A percentile compares a stretch with the other conserved stretches of the same genome.
phyloP scores from a whole-genome alignment of 495 filamentous ascomycete genomes.

The Tuber magnatum region DNA sequence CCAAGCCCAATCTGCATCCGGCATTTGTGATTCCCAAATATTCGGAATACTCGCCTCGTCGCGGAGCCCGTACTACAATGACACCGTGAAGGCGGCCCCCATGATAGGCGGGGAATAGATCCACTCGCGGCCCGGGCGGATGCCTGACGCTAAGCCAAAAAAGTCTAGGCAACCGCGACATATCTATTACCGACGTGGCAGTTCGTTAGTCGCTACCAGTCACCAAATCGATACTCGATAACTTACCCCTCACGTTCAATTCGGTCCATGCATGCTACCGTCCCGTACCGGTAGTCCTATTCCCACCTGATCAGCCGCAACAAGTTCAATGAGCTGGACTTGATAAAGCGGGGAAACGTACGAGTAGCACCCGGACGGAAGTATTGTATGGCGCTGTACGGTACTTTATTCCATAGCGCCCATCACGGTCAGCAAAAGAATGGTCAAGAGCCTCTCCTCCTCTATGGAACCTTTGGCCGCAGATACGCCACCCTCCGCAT shows the following conservation, averaged over 20 bases:
- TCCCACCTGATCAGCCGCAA: neutral
- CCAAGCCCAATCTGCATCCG: neutral
- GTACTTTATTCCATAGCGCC: neutral
- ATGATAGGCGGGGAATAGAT: neutral
- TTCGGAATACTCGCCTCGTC: neutral
- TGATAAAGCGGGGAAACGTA: neutral
- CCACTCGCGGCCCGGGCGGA: neutral
- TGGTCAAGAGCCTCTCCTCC: neutral
- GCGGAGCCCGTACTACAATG: too few relatives aligned
- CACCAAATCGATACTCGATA: neutral
- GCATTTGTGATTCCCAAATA: neutral
- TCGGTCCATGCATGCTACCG: neutral
- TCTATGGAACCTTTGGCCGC: neutral
- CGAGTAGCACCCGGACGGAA: neutral
- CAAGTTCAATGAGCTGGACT: neutral
- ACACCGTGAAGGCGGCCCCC: neutral
- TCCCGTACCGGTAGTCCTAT: neutral
- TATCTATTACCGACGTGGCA: neutral
- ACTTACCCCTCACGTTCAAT: neutral
- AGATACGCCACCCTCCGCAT: neutral
- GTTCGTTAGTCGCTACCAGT: neutral
- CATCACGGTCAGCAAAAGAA: neutral
- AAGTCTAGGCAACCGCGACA: neutral
- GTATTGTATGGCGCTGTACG: neutral
- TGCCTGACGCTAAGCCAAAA: neutral